A percentile compares a stretch with the other conserved stretches of the same genome.
phyloP scores from a whole-genome alignment of 2,329 filamentous ascomycete genomes.

The Mollisia scopiformis region DNA sequence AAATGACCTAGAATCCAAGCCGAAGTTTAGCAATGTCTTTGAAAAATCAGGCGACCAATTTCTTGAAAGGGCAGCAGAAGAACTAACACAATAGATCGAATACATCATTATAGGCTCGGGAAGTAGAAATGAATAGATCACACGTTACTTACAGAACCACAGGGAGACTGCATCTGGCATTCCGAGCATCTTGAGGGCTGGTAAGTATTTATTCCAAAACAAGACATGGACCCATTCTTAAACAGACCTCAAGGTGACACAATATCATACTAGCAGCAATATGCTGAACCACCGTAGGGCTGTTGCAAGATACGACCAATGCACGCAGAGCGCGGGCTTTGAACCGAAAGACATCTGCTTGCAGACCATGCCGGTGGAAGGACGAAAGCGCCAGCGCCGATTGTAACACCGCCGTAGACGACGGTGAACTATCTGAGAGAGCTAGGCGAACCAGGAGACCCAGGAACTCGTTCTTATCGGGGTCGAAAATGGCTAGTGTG shows the following conservation, averaged over 20 bases:
- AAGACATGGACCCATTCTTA: conserved; percentile 14
- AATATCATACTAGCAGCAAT: conserved; percentile 29
- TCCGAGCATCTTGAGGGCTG: conserved; percentile 25
- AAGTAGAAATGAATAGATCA: conserved; percentile 23
- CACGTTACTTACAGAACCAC: conserved; percentile 27
- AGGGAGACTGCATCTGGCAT: conserved; percentile 21
- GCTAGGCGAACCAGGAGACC: conserved; percentile 26
- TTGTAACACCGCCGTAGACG: conserved; percentile 28
- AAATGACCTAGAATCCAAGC: conserved; percentile 26
- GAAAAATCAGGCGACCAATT: conserved; percentile 21
- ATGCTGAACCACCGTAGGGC: conserved; percentile 25
- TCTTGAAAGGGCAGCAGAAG: conserved; percentile 11
- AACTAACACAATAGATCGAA: conserved; percentile 15
- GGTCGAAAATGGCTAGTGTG: conserved; percentile 27
- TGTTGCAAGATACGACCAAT: conserved; percentile 24
- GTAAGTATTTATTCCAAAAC: conserved; percentile 22
- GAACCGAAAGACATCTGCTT: conserved; percentile 25
- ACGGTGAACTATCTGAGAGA: conserved; percentile 26
- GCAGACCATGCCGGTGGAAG: conserved; percentile 26
- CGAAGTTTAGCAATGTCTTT: conserved; percentile 23
- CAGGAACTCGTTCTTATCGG: conserved; percentile 26
- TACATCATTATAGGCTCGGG: conserved; percentile 16
- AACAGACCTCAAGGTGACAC: conserved; percentile 30
- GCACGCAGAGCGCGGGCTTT: conserved; percentile 26
- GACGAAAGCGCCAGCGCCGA: conserved; percentile 29